These are phyloP conservation scores for Gaeumannomyces sp. DNA, from an alignment of 2,329 filamentous ascomycete species.

Conservation along the genomic window DNA sequence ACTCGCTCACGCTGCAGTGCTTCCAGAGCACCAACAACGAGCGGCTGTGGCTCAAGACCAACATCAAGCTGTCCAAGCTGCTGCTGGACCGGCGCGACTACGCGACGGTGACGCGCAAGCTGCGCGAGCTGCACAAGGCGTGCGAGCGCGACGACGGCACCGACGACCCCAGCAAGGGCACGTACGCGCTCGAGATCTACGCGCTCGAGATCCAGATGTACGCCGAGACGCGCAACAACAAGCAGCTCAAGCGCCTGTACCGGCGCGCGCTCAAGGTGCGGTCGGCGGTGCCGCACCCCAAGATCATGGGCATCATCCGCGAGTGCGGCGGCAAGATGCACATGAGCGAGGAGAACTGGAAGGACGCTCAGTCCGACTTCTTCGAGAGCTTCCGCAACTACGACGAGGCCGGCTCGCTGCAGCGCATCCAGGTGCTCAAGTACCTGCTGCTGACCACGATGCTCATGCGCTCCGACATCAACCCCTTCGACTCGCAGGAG, in stretches of 20 bases:
- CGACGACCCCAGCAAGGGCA: constrained; percentile 92
- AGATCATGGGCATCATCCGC: constrained; percentile 98
- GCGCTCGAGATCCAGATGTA: constrained; percentile 99
- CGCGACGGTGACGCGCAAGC: constrained; percentile 68
- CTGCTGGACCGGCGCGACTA: constrained; percentile 92
- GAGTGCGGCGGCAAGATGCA: constrained; percentile 99
- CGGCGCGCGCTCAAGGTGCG: constrained; percentile 85
- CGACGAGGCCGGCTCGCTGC: constrained; percentile 92
- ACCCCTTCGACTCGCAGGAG: constrained; percentile 97
- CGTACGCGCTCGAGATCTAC: constrained; percentile 92
- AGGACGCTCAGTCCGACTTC: constrained; percentile 93
- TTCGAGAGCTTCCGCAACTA: constrained; percentile 99
- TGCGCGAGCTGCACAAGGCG: constrained; percentile 80
- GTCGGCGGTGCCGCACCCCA: constrained; percentile 95
- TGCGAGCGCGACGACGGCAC: constrained; percentile 83
- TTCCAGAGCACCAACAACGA: constrained; percentile 98
- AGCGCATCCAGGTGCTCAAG: constrained; percentile 94
- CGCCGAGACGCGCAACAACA: constrained; percentile 93
- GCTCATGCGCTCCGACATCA: constrained; percentile 98
- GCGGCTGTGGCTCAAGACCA: constrained; percentile 94
- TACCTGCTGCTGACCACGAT: constrained; percentile 95
- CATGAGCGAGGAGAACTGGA: constrained; percentile 99
- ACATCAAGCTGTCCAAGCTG: constrained; percentile 89
- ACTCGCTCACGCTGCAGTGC: constrained; percentile 84
- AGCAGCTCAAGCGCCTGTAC: constrained; percentile 88